These are phyloP conservation scores for Solidago caesia DNA, from an alignment of 129 eudicot genomes.

Conservation along the genomic window DNA sequence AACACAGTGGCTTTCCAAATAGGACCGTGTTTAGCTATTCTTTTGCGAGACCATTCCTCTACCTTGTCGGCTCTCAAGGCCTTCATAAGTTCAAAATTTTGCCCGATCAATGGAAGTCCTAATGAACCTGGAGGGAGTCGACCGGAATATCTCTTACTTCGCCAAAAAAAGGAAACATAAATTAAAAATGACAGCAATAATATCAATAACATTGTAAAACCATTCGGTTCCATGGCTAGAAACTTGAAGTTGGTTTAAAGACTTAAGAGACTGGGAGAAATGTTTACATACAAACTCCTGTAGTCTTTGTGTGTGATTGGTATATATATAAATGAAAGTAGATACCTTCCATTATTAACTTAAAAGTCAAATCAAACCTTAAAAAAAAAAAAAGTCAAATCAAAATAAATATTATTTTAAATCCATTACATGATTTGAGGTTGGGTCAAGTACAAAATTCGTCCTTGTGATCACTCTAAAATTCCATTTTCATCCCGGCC, in stretches of 20 bases:
- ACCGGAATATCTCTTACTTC: conserved; percentile 6
- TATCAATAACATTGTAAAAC: not conserved
- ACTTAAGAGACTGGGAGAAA: not conserved
- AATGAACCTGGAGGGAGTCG: conserved; percentile 37
- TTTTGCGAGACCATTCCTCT: conserved; percentile 31
- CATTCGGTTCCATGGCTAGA: not conserved
- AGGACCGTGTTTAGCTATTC: conserved; percentile 33
- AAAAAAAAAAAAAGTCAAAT: no score
- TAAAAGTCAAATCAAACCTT: no score
- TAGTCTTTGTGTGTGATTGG: not conserved
- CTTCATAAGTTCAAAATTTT: conserved; percentile 27
- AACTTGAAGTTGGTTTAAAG: not conserved
- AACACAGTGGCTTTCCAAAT: conserved; percentile 28
- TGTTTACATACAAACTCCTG: not conserved
- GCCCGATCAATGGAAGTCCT: conserved; percentile 7
- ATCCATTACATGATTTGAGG: no score
- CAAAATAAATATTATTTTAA: no score
- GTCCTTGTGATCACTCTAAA: no score
- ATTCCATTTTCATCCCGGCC: no score
- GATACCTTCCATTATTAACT: no score
- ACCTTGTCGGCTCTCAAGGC: conserved; percentile 32
- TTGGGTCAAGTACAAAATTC: no score
- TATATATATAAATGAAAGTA: no score
- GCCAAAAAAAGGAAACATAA: not conserved
- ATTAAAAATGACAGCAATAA: not conserved